These are phyloP conservation scores for Neonectria hederae DNA, from an alignment of 2,329 filamentous ascomycete genomes.

Conservation along the genomic window DNA sequence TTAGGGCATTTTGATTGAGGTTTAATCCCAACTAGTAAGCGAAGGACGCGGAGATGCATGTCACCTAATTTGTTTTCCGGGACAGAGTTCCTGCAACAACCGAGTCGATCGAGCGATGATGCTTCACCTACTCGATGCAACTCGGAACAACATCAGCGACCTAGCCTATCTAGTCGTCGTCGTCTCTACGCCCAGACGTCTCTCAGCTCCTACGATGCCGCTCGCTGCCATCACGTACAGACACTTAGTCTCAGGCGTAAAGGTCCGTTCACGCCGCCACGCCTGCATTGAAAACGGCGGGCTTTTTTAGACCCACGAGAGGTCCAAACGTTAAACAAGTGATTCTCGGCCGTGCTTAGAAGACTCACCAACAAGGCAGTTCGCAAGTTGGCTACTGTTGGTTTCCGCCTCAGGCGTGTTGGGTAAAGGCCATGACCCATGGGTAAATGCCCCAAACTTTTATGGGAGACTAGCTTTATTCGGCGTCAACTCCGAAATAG, in stretches of 20 bases:
- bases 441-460: slow-evolving; percentile 15
- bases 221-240: neutral
- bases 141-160: neutral
- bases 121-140: neutral
- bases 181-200: neutral
- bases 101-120: neutral
- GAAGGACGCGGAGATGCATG: neutral
- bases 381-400: neutral
- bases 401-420: slow-evolving; percentile 32
- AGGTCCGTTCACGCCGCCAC: neutral
- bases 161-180: neutral
- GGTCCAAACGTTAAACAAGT: neutral
- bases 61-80: neutral
- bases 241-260: neutral
- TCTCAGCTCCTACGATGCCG: neutral
- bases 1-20: neutral
- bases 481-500: slow-evolving; percentile 31
- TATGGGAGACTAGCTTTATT: slow-evolving; percentile 33
- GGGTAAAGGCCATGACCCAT: slow-evolving; percentile 22
- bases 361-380: neutral
- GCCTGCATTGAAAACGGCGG: neutral
- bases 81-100: neutral
- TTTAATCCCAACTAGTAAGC: neutral
- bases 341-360: neutral
- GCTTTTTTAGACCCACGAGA: neutral